These are phyloP conservation scores for Rutidosis leptorrhynchoides DNA, from an alignment of 129 eudicot genomes.

Conservation along the genomic window DNA sequence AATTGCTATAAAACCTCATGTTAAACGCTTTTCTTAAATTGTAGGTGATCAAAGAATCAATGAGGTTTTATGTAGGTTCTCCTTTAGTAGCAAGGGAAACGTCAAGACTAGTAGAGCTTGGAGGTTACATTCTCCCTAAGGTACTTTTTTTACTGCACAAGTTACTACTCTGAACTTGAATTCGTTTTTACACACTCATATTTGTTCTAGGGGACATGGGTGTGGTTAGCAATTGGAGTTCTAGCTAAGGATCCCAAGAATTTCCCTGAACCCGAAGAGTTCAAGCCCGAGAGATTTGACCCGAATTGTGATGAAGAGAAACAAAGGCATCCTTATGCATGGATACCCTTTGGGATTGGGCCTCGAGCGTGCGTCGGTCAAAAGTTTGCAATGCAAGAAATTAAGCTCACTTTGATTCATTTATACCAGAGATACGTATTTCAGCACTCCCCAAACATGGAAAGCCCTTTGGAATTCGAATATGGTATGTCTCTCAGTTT, in stretches of 20 bases:
- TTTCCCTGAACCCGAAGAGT: slow-evolving; percentile 85
- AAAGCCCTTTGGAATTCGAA: slow-evolving; percentile 69
- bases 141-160: slow-evolving; percentile 28
- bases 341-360: slow-evolving; percentile 93
- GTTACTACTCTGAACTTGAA: neutral
- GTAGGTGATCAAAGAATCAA: slow-evolving; percentile 89
- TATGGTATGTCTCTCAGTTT: slow-evolving; percentile 81
- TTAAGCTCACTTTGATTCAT: slow-evolving; percentile 78
- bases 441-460: slow-evolving; percentile 80
- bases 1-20: neutral
- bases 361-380: slow-evolving; percentile 94
- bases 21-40: slow-evolving; percentile 2
- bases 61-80: slow-evolving; percentile 80
- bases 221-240: slow-evolving; percentile 94
- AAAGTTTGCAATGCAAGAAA: slow-evolving; percentile 79
- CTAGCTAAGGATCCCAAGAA: slow-evolving; percentile 89
- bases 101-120: slow-evolving; percentile 68
- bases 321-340: slow-evolving; percentile 86
- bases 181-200: neutral
- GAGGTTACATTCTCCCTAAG: slow-evolving; percentile 91
- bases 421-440: slow-evolving; percentile 67
- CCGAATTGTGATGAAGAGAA: slow-evolving; percentile 75
- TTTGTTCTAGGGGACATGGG: slow-evolving; percentile 81
- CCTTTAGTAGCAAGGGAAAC: slow-evolving; percentile 94
- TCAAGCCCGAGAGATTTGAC: slow-evolving; percentile 87